A percentile compares a stretch with the other conserved stretches of the same genome.
Evolutionary conservation across 352 stramenopile species (phyloP).

Genomic region (Pseudoperonospora humuli): DNA sequence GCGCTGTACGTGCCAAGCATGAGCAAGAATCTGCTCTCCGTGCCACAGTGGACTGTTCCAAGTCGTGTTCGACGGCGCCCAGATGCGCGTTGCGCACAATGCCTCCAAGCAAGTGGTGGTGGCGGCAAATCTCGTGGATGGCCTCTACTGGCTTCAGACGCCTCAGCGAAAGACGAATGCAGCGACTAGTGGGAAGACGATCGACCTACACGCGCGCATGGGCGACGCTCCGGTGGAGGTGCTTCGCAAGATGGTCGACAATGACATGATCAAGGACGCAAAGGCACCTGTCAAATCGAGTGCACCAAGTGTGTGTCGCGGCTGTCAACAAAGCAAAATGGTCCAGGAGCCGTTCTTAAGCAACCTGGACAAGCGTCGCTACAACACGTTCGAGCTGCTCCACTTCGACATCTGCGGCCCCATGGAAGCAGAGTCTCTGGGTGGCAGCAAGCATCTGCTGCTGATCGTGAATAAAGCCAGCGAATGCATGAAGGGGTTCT

Average conservation of each 20-base stretch:
- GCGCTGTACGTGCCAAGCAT: constrained; percentile 8
- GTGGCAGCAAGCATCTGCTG: neutral
- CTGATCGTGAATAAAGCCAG: neutral
- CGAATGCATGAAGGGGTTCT: neutral
- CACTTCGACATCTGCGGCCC: neutral
- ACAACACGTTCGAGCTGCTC: neutral
- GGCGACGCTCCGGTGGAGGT: neutral
- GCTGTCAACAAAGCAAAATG: neutral
- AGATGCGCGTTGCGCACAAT: constrained; percentile 11
- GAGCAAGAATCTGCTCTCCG: constrained; percentile 13
- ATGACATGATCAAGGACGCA: neutral
- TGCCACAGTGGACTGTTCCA: constrained; percentile 13
- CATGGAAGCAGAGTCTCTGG: neutral
- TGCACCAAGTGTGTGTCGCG: neutral
- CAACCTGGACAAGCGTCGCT: neutral
- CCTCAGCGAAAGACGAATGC: neutral
- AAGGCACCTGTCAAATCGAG: neutral
- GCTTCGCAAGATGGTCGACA: neutral
- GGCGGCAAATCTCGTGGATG: constrained; percentile 7
- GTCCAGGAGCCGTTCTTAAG: neutral
- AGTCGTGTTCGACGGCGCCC: constrained; percentile 10
- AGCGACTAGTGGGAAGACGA: neutral
- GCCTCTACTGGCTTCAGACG: constrained; percentile 12
- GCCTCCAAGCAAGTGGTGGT: constrained; percentile 11
- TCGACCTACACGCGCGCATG: neutral